phyloP scores from a whole-genome alignment of 495 filamentous ascomycete genomes.

The Tuber indicum region DNA sequence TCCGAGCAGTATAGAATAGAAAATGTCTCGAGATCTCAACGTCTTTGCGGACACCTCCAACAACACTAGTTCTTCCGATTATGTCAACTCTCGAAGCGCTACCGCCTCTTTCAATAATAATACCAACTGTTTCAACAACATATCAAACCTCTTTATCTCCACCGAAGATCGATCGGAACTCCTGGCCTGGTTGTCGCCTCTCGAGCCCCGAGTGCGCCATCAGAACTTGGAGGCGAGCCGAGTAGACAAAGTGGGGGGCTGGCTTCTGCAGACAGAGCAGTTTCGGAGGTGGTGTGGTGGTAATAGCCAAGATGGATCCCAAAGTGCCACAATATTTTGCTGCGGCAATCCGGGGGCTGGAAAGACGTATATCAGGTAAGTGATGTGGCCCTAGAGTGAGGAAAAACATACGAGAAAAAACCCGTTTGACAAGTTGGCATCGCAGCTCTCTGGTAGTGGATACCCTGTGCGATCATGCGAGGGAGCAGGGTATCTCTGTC shows the following conservation, averaged over 20 bases:
- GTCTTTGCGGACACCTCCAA: too few relatives aligned
- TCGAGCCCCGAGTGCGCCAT: not conserved
- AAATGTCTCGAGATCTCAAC: too few relatives aligned
- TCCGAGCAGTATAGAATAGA: too few relatives aligned
- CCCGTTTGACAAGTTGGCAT: not conserved
- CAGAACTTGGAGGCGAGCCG: not conserved
- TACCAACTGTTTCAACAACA: not conserved
- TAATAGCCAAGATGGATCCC: not conserved
- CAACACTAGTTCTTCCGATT: not conserved
- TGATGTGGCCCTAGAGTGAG: rapidly evolving
- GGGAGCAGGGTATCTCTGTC: not conserved
- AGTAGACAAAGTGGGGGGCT: not conserved
- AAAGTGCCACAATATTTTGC: not conserved
- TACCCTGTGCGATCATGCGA: not conserved
- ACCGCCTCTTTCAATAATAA: not conserved
- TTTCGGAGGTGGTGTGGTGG: not conserved
- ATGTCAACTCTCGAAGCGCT: not conserved
- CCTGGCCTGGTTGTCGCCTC: not conserved
- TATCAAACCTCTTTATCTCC: not conserved
- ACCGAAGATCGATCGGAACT: not conserved
- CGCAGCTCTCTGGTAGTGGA: not conserved
- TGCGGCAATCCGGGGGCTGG: not conserved
- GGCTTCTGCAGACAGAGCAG: not conserved
- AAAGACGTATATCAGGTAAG: not conserved
- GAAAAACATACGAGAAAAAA: not conserved